These are phyloP conservation scores for Saitoella complicata DNA, from an alignment of 805 yeast species.

Conservation along the genomic window DNA sequence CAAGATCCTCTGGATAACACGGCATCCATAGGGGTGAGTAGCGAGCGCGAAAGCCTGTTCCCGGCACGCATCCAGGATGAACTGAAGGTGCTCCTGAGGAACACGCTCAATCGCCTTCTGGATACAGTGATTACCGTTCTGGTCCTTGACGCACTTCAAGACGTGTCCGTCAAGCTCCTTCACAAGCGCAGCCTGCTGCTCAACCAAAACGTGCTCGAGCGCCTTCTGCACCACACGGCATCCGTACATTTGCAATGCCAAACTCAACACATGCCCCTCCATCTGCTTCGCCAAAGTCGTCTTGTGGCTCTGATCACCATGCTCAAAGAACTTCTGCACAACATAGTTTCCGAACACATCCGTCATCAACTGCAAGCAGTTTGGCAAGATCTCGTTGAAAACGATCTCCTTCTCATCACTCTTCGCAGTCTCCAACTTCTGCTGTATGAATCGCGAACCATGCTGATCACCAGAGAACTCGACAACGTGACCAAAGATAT, in stretches of 20 bases:
- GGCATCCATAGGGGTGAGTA: conserved; percentile 93
- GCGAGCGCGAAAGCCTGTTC: conserved; percentile 64
- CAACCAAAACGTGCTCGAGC: conserved; percentile 48
- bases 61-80: conserved; percentile 51
- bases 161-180: conserved; percentile 52
- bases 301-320: conserved; percentile 55
- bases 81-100: conserved; percentile 52
- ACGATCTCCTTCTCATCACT: conserved; percentile 63
- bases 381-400: conserved; percentile 66
- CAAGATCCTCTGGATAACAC: conserved; percentile 83
- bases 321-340: conserved; percentile 83
- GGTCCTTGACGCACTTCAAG: conserved; percentile 68
- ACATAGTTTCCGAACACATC: conserved; percentile 98
- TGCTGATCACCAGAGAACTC: conserved; percentile 94
- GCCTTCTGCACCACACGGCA: conserved; percentile 95
- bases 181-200: conserved; percentile 51
- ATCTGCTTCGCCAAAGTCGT: conserved; percentile 50
- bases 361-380: conserved; percentile 65
- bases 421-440: conserved; percentile 49
- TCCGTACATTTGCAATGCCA: conserved; percentile 92
- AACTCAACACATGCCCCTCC: conserved; percentile 54
- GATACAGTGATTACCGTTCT: conserved; percentile 94
- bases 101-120: conserved; percentile 85
- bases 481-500: conserved; percentile 69
- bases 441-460: conserved; percentile 94